Percentiles rank a stretch among this genome's conserved stretches.
phyloP scores from a whole-genome alignment of 2,329 filamentous ascomycete species.

The Shiraia bambusicola region DNA sequence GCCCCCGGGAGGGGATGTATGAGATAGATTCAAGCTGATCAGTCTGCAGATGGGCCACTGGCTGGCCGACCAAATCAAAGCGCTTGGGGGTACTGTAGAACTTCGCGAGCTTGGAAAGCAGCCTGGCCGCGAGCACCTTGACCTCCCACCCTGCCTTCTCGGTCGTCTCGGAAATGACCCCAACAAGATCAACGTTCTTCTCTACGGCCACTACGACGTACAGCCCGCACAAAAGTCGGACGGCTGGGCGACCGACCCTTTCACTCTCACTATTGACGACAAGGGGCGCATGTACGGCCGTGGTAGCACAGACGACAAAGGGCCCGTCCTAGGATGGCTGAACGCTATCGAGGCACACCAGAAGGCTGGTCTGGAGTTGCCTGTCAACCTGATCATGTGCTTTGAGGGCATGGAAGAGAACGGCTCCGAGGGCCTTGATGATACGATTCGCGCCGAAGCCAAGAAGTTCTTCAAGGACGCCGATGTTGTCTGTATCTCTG shows the following conservation, averaged over 20 bases:
- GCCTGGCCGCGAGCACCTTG: constrained; percentile 83
- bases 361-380: constrained; percentile 90
- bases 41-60: constrained; percentile 77
- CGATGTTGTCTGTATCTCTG: constrained; percentile 95
- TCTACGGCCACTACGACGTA: constrained; percentile 98
- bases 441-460: constrained; percentile 87
- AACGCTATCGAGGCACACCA: constrained; percentile 98
- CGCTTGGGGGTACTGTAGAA: constrained; percentile 83
- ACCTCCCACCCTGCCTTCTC: constrained; percentile 89
- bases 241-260: constrained; percentile 94
- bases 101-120: constrained; percentile 87
- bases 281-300: constrained; percentile 96
- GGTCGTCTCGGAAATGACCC: constrained; percentile 90
- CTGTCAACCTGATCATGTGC: constrained; percentile 98
- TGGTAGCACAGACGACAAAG: constrained; percentile 96
- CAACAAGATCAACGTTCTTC: constrained; percentile 90
- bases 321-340: constrained; percentile 93
- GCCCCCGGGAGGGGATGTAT: no score
- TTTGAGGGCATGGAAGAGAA: constrained; percentile 99
- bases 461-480: constrained; percentile 94
- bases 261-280: constrained; percentile 81
- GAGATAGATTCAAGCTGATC: constrained; percentile 1
- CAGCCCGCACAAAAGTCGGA: constrained; percentile 92
- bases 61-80: constrained; percentile 78
- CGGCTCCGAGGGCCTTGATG: constrained; percentile 92